These are phyloP conservation scores for Fusarium circinatum DNA, from an alignment of 2,329 filamentous ascomycete species.

Conservation along the genomic window DNA sequence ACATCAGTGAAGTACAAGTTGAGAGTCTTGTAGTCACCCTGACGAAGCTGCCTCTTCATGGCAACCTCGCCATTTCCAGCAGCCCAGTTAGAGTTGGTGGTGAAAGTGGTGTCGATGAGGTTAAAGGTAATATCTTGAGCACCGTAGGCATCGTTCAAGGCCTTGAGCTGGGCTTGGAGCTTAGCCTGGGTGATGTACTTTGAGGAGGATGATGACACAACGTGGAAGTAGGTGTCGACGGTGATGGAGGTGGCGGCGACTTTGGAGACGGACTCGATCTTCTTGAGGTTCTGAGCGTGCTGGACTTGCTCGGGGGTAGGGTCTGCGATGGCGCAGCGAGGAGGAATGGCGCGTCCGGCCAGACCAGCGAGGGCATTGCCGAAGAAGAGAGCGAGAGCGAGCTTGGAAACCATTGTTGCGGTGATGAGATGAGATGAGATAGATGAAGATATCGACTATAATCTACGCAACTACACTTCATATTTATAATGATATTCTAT, in stretches of 20 bases:
- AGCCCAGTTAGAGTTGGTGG: slow-evolving; percentile 60
- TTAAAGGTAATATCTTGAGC: slow-evolving; percentile 57
- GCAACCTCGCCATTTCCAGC: slow-evolving; percentile 50
- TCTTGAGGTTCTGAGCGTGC: slow-evolving; percentile 8
- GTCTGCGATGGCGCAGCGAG: slow-evolving; percentile 22
- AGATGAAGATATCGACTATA: not conserved
- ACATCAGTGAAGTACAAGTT: slow-evolving; percentile 49
- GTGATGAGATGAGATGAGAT: not conserved
- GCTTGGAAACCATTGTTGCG: slow-evolving; percentile 28
- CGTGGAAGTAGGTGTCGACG: slow-evolving; percentile 42
- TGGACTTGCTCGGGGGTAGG: slow-evolving; percentile 22
- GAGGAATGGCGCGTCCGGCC: not conserved
- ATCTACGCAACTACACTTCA: not conserved
- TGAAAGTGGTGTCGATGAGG: slow-evolving; percentile 55
- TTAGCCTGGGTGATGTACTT: slow-evolving; percentile 36
- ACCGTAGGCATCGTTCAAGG: slow-evolving; percentile 58
- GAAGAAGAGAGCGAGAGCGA: slow-evolving; percentile 12
- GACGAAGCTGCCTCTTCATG: slow-evolving; percentile 59
- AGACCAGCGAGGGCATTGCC: slow-evolving; percentile 20
- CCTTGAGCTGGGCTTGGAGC: slow-evolving; percentile 51
- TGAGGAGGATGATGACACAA: slow-evolving; percentile 34
- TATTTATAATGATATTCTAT: not conserved
- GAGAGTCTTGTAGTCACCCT: slow-evolving; percentile 55
- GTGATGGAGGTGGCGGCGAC: slow-evolving; percentile 16
- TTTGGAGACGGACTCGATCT: slow-evolving; percentile 12